phyloP scores from a whole-genome alignment of 257 asterid species.

The Ligustrum vulgare region DNA sequence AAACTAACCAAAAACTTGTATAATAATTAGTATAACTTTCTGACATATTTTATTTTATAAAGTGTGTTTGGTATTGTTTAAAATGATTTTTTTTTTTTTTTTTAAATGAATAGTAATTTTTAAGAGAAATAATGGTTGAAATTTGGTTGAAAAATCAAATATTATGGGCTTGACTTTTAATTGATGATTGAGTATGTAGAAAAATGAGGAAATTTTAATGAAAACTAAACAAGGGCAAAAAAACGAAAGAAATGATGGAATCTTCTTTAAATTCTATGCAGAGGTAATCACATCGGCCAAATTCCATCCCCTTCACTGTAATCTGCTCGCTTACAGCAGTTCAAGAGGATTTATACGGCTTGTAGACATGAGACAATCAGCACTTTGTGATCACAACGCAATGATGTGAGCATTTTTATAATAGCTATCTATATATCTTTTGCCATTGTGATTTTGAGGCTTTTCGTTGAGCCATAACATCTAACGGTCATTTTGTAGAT shows the following conservation, averaged over 20 bases:
- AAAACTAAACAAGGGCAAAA: too few species aligned
- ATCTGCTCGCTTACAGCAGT: constrained; percentile 77
- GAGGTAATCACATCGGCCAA: constrained; percentile 84
- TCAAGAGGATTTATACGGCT: constrained; percentile 74
- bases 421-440: neutral
- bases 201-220: too few species aligned
- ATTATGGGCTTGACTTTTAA: too few species aligned
- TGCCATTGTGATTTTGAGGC: neutral
- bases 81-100: too few species aligned
- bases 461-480: constrained; percentile 14
- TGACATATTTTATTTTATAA: constrained; percentile 10
- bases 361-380: constrained; percentile 80
- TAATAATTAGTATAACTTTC: constrained; percentile 10
- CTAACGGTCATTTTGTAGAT: constrained; percentile 37
- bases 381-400: constrained; percentile 66
- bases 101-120: too few species aligned
- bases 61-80: too few species aligned
- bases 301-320: constrained; percentile 79
- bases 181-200: too few species aligned
- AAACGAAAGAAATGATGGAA: constrained; percentile 26
- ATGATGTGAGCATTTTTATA: constrained; percentile 50
- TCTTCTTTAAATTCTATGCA: constrained; percentile 32
- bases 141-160: too few species aligned
- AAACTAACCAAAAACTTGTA: neutral
- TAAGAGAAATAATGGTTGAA: too few species aligned